Base-by-base conservation (phyloP, 2,329 filamentous ascomycete genomes). In the Fusarium sp. region DNA sequence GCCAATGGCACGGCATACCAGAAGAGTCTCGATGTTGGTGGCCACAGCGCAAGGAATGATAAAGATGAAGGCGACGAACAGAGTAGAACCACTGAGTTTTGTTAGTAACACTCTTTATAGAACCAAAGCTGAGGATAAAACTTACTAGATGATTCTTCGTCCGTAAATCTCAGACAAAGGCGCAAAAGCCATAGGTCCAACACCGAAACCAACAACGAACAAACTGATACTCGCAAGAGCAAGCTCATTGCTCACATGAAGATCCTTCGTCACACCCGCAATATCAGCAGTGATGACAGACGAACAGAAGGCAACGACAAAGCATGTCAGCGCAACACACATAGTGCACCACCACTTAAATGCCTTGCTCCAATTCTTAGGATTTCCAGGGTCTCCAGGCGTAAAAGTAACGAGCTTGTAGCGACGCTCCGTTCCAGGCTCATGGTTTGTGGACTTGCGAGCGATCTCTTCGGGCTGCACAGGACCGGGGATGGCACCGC, bases 291-390 rank as follows among this genome's bases (percentile, higher is more conserved):
- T 97, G 77, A 97, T 90, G 71, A 97, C 90, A 54, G 90, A 89
- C 51, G 90, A 93, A 25, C 85, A 84, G 61, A 93, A 89, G 0
- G 91, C 90, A 46, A 93, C 91, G 43, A 92, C 90, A 76, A 94
- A 93, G 76, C 91, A 93, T 3, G 91, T 92, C 24, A 88, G 68
- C 2, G 94, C 92, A 0, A 97, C 93, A 18, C 93, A 89, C 91
- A 97, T 94, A 25, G 94, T 97, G 76, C 89, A 91, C 76, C 91
- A 93, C 92, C 93, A 95, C 81, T 95, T 96, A 79, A 84, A 91
- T 2, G 81, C 83, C 79, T 93, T 94, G 60, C 87, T 89, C 92
- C 92, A 96, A 79, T 95, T 96, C 85, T 95, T 95, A 1, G 93
- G 93, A 75, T 95, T 95, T 70, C 90, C 91, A 0, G 88, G 87